A percentile compares a stretch with the other conserved stretches of the same genome.
Conservation (phyloP, 1,284 basidiomycete species). For the Papiliotrema laurentii region DNA sequence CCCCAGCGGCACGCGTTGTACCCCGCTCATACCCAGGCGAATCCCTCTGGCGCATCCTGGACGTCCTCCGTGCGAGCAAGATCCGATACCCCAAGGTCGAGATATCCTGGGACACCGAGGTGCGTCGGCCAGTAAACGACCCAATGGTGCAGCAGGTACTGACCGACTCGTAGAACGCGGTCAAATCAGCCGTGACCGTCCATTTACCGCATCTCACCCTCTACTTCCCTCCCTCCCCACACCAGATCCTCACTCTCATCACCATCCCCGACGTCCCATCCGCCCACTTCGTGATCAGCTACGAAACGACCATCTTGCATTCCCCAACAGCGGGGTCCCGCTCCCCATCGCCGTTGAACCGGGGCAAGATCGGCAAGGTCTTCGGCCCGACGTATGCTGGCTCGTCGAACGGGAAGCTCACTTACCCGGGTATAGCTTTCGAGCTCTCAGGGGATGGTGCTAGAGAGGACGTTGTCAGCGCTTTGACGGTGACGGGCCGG, state of each 20-base stretch:
- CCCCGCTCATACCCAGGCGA: conserved; percentile 53
- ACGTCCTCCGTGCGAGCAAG: conserved; percentile 55
- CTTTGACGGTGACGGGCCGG: conserved; percentile 36
- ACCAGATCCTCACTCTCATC: conserved; percentile 72
- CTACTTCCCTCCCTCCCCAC: conserved; percentile 47
- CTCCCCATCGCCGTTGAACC: conserved; percentile 57
- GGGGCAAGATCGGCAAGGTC: conserved; percentile 63
- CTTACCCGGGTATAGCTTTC: conserved; percentile 74
- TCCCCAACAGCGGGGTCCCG: too few species aligned
- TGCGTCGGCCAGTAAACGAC: conserved; percentile 28
- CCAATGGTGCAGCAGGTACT: background rate
- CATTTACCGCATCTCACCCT: conserved; percentile 51
- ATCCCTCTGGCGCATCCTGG: conserved; percentile 74
- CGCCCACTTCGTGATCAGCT: conserved; percentile 57
- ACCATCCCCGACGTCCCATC: conserved; percentile 53
- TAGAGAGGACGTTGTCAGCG: conserved; percentile 40
- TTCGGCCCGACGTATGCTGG: conserved; percentile 78
- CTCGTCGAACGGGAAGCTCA: conserved; percentile 15
- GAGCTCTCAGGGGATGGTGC: conserved; percentile 57
- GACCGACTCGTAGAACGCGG: conserved; percentile 45
- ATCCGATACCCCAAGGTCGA: conserved; percentile 69
- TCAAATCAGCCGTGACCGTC: conserved; percentile 64
- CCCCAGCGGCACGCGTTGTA: conserved; percentile 1
- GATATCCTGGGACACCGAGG: conserved; percentile 73
- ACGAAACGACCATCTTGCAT: conserved; percentile 63